These are phyloP conservation scores for Phoenix dactylifera DNA, from an alignment of 176 grass and related monocot species.

Conservation along the genomic window DNA sequence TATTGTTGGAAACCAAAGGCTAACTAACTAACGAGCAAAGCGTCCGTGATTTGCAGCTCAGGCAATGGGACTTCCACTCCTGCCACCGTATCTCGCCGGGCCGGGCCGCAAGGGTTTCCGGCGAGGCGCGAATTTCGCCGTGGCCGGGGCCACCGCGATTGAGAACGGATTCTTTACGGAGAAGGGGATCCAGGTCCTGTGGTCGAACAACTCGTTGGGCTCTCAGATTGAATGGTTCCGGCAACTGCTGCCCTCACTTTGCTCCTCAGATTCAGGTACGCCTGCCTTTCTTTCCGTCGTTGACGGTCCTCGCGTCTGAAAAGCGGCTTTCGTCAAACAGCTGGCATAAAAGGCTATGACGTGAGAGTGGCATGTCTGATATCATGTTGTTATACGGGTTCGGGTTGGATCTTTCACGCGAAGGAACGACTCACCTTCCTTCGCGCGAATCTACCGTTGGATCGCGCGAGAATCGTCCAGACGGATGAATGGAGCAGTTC, in stretches of 20 bases:
- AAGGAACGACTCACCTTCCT: too few species aligned
- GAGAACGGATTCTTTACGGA: background rate
- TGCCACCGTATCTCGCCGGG: background rate
- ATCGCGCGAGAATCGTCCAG: too few species aligned
- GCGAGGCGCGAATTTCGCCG: slow-evolving; percentile 5
- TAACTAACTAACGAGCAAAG: too few species aligned
- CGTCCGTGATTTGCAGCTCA: background rate
- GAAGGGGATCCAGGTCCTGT: background rate
- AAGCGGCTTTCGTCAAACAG: too few species aligned
- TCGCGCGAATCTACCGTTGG: too few species aligned
- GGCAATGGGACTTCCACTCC: background rate
- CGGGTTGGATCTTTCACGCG: too few species aligned
- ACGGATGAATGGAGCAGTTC: too few species aligned
- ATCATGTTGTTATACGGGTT: too few species aligned
- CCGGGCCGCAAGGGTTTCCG: background rate
- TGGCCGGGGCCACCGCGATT: slow-evolving; percentile 7
- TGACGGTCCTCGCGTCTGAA: background rate
- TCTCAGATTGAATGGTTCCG: slow-evolving; percentile 10
- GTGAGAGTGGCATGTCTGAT: too few species aligned
- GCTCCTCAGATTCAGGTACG: slow-evolving; percentile 7
- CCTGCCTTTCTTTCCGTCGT: too few species aligned
- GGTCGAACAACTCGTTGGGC: background rate
- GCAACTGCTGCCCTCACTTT: background rate
- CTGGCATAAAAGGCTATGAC: too few species aligned
- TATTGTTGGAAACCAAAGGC: background rate